Base-by-base conservation (phyloP, 1,139 yeast genomes). In the Protomyces inundatus region DNA sequence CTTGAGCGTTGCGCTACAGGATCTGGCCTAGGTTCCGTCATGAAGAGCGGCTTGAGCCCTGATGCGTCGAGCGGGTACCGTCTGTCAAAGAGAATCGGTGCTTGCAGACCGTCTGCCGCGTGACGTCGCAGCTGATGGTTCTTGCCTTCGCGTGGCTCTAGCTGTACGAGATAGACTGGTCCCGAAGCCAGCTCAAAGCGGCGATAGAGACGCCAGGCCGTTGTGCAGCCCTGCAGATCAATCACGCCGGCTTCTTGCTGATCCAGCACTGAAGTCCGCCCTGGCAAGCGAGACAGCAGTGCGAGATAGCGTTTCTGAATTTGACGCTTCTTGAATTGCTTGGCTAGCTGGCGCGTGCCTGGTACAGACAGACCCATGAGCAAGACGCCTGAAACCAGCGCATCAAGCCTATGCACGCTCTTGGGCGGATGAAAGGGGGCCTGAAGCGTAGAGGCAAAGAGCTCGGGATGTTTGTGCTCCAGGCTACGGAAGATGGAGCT, bases 401-500 rank as follows among this genome's bases (percentile, higher is more conserved):
- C 40, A 33, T 61, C 64, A 16, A 55, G 59, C 14, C 61, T 23
- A 30, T 58, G 62, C 3, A 51, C 55, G 6, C 62, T 55, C 23
- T 58, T 58, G 5, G 62, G 62, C 3, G 56, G 45, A 42, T 58
- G 62, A 33, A 58, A 58, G 10, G 62, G 62, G 40, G 39, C 40
- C 10, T 39, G 48, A 3, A 32, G n/a, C 23, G 12, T 9, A 12
- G 35, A 33, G 0, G 61, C 23, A 23, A 52, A 58, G 55, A 51
- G 39, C 30, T 23, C 36, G 6, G 62, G 62, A 10, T n/a, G 32
- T 30, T 45, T 52, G 16, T 23, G 7, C 30, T 55, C 30, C 37
- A 58, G 35, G 39, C 40, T 14, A 23, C 42, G 34, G 5, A 55
- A 51, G 16, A 58, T 37, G 46, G 45, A 33, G 6, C 56, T 30